Evolutionary conservation across 257 asterid genomes (phyloP).

Genomic region (Solanum dulcamara): DNA sequence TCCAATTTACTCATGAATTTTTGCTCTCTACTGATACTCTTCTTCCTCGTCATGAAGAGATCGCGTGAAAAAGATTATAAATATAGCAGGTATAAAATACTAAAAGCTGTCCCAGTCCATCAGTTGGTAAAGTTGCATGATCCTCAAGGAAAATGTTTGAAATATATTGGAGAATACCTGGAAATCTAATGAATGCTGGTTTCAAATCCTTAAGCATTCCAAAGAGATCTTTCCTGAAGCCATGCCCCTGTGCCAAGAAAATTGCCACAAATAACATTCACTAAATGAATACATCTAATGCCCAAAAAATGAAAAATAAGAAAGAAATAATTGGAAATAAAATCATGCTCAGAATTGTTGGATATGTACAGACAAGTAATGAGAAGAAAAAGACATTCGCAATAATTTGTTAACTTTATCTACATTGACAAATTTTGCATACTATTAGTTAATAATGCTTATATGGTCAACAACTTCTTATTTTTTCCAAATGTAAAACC

Average conservation of each 20-base stretch:
- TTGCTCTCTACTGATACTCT: not conserved
- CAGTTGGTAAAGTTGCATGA: not conserved
- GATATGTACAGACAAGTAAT: not conserved
- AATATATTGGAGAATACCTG: conserved; percentile 39
- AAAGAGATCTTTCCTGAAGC: conserved; percentile 87
- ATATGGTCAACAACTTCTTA: not conserved
- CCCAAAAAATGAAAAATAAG: not conserved
- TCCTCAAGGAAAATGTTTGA: not conserved
- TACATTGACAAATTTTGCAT: not conserved
- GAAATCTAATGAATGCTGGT: conserved; percentile 86
- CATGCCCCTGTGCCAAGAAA: conserved; percentile 66
- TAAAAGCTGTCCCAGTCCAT: not conserved
- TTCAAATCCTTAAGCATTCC: conserved; percentile 54
- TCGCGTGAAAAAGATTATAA: not conserved
- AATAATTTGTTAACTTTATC: not conserved
- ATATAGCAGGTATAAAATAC: not conserved
- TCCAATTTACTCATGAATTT: not conserved
- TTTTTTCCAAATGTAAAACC: not conserved
- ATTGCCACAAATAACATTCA: not conserved
- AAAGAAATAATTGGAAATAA: not conserved
- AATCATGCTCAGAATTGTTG: not conserved
- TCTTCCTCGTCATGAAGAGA: not conserved
- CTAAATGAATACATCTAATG: not conserved
- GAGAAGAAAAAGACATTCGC: not conserved
- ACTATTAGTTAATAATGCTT: not conserved